Evolutionary conservation across 2,329 filamentous ascomycete genomes (phyloP).

Genomic region (Ophiostoma populinum): DNA sequence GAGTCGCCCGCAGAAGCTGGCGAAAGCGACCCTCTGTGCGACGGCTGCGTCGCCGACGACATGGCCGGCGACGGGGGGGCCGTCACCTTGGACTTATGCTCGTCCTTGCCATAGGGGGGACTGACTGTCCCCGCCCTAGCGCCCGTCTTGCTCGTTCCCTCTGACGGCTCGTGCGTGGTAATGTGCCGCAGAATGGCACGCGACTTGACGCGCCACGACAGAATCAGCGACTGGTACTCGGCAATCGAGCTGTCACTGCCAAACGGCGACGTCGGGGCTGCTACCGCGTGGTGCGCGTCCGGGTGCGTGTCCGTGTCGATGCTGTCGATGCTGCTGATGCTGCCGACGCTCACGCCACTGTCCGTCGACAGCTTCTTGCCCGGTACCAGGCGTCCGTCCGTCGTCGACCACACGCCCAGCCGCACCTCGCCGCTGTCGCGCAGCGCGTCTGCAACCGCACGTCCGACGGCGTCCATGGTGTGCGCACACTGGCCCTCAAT

Average conservation of each 20-base stretch:
- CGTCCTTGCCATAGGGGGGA: too few species aligned
- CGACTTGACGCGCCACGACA: slow-evolving; percentile 60
- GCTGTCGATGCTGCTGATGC: background rate
- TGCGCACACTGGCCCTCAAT: slow-evolving; percentile 53
- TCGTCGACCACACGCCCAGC: background rate
- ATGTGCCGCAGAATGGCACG: slow-evolving; percentile 45
- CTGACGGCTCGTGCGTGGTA: slow-evolving; percentile 13
- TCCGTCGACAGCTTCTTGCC: slow-evolving; percentile 1
- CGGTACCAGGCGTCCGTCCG: too few species aligned
- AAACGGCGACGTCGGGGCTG: too few species aligned
- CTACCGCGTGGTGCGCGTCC: slow-evolving; percentile 7
- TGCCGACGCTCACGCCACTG: too few species aligned
- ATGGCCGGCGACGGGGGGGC: too few species aligned
- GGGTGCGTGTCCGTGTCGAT: slow-evolving; percentile 7
- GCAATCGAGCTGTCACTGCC: too few species aligned
- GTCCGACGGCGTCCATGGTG: slow-evolving; percentile 37
- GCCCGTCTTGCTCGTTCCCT: background rate
- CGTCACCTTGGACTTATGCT: too few species aligned
- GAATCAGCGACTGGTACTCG: slow-evolving; percentile 50
- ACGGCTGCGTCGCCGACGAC: too few species aligned
- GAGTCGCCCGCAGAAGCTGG: too few species aligned
- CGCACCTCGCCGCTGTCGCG: slow-evolving; percentile 18
- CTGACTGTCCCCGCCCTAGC: too few species aligned
- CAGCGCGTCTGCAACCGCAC: slow-evolving; percentile 48
- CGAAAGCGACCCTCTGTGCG: too few species aligned